Conservation (phyloP, 139 green algal species). For the Chlorella sp. region DNA sequence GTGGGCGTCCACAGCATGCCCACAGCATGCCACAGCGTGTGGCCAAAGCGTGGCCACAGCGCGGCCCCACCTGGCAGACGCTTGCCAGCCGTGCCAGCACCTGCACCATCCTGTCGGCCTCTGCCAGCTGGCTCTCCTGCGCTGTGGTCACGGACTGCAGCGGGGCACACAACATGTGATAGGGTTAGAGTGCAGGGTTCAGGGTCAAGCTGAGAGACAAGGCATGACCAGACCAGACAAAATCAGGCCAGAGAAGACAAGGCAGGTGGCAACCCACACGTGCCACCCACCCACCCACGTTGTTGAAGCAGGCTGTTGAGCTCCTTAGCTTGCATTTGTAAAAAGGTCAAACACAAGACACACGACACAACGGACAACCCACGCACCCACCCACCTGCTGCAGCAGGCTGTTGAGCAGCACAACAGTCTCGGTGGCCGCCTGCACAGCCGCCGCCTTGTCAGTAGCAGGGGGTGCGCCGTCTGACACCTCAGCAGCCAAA, state of each 20-base stretch:
- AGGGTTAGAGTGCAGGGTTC: too few species aligned
- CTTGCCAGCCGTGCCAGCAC: slow-evolving; percentile 25
- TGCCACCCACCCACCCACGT: too few species aligned
- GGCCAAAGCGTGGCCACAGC: neutral
- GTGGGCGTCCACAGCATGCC: too few species aligned
- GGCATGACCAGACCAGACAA: neutral
- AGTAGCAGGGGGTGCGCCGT: neutral
- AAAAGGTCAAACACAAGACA: too few species aligned
- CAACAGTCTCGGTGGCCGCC: neutral
- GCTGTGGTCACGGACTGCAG: slow-evolving; percentile 16
- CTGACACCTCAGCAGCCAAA: neutral
- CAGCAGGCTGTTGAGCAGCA: slow-evolving; percentile 23
- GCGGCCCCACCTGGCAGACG: slow-evolving; percentile 13
- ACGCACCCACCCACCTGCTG: neutral
- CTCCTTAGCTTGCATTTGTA: too few species aligned
- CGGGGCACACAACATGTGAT: neutral
- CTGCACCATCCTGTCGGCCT: slow-evolving; percentile 29
- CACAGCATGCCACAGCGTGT: too few species aligned
- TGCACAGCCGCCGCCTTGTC: neutral
- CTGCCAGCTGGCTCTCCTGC: neutral
- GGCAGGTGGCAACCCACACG: neutral
- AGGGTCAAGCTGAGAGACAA: neutral
- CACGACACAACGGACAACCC: neutral
- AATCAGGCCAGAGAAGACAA: neutral
- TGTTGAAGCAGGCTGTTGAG: too few species aligned